These are phyloP conservation scores for Exsudoporus frostii DNA, from an alignment of 768 basidiomycete species.

Conservation along the genomic window DNA sequence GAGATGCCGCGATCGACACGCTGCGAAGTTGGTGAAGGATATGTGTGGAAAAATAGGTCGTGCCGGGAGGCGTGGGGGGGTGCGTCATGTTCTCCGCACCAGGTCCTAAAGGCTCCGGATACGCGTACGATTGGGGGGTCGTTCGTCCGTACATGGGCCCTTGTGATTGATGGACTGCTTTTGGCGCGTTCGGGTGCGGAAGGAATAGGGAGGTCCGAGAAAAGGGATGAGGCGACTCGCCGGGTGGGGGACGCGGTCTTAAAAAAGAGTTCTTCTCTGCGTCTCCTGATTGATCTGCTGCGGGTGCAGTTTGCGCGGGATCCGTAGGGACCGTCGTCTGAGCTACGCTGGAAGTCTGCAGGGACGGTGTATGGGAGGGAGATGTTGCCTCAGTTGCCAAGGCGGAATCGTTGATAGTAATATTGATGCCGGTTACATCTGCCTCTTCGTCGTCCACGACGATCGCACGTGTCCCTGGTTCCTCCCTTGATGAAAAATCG, in stretches of 20 bases:
- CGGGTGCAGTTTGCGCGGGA: slow-evolving; percentile 5
- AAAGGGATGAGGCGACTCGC: slow-evolving; percentile 22
- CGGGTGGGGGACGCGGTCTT: slow-evolving; percentile 25
- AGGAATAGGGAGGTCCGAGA: slow-evolving; percentile 44
- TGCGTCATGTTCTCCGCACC: slow-evolving; percentile 3
- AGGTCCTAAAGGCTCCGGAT: slow-evolving; percentile 4
- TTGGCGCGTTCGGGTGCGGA: slow-evolving; percentile 56
- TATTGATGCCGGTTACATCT: slow-evolving; percentile 3
- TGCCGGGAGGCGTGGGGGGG: slow-evolving; percentile 20
- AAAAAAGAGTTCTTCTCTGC: slow-evolving; percentile 21
- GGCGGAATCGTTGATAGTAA: neutral
- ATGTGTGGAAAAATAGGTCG: slow-evolving; percentile 28
- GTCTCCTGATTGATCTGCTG: slow-evolving; percentile 3
- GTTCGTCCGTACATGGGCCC: slow-evolving; percentile 61
- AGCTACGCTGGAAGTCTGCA: slow-evolving; percentile 12
- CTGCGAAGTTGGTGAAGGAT: slow-evolving; percentile 27
- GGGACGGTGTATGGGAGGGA: neutral
- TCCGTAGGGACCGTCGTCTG: slow-evolving; percentile 16
- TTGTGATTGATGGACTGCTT: slow-evolving; percentile 26
- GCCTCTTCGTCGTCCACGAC: slow-evolving; percentile 19
- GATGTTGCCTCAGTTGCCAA: slow-evolving; percentile 14
- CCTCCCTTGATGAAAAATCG: neutral
- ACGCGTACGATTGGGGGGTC: slow-evolving; percentile 16
- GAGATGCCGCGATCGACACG: slow-evolving; percentile 6
- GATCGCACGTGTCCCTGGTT: slow-evolving; percentile 5